Percentiles rank a stretch among this genome's conserved stretches.
Evolutionary conservation across 805 yeast species (phyloP).

Genomic region (Cyberlindnera lachancei): DNA sequence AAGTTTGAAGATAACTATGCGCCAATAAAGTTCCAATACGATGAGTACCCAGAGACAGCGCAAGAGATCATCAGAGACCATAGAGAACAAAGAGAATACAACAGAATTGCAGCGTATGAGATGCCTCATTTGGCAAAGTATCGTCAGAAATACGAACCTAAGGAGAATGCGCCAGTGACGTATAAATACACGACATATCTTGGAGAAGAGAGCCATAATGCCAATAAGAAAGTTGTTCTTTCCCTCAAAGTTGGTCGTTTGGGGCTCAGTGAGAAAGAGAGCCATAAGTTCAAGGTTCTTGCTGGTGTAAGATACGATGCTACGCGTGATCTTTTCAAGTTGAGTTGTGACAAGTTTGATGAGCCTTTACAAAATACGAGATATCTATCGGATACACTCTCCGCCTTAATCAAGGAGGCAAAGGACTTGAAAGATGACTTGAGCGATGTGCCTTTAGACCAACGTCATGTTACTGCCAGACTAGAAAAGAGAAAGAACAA

Average conservation of each 20-base stretch:
- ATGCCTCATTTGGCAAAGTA: conserved; percentile 76
- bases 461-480: conserved; percentile 53
- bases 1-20: conserved; percentile 30
- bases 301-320: conserved; percentile 74
- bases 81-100: conserved; percentile 68
- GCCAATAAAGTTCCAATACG: conserved; percentile 43
- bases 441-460: conserved; percentile 75
- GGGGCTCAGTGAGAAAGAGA: conserved; percentile 40
- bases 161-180: conserved; percentile 41
- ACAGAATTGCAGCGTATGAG: conserved; percentile 85
- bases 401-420: conserved; percentile 54
- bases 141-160: conserved; percentile 59
- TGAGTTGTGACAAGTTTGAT: conserved; percentile 56
- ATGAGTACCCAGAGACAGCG: conserved; percentile 62
- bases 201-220: conserved; percentile 53
- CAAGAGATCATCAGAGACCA: conserved; percentile 65
- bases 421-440: conserved; percentile 58
- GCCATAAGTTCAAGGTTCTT: conserved; percentile 71
- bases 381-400: conserved; percentile 56
- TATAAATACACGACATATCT: conserved; percentile 68
- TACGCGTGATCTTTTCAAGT: conserved; percentile 48
- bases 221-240: conserved; percentile 62
- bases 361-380: conserved; percentile 86
- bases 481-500: conserved; percentile 31
- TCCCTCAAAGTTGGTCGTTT: conserved; percentile 46